phyloP scores from a whole-genome alignment of 108 stramenopile genomes.

The Epipyxis sp. region DNA sequence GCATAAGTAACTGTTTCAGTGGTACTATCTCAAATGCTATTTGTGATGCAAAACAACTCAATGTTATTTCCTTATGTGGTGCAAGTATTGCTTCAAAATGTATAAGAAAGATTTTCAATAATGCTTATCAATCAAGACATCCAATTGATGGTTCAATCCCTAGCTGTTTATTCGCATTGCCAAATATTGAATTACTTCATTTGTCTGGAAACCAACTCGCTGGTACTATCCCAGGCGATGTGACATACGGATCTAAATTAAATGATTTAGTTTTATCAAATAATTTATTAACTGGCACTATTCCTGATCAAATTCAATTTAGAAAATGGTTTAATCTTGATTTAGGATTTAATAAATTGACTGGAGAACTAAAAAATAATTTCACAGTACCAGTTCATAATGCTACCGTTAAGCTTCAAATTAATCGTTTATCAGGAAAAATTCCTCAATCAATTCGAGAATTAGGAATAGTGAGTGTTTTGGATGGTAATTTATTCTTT shows the following conservation, averaged over 20 bases:
- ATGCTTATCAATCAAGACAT: neutral
- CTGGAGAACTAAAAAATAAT: neutral
- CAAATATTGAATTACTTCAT: neutral
- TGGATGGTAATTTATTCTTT: neutral
- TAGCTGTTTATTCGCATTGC: neutral
- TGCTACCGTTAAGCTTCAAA: neutral
- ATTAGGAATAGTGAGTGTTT: neutral
- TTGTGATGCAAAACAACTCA: neutral
- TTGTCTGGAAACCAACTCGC: neutral
- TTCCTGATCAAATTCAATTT: neutral
- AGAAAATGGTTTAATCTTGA: neutral
- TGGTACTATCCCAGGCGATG: neutral
- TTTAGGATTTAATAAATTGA: neutral
- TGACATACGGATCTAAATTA: neutral
- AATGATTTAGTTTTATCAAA: neutral
- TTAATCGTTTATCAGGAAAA: conserved; percentile 16
- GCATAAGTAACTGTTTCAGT: neutral
- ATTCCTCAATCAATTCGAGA: neutral
- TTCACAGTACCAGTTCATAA: neutral
- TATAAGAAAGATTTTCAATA: neutral
- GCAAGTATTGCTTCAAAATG: neutral
- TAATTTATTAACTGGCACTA: neutral
- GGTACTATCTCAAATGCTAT: neutral
- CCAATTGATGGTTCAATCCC: neutral
- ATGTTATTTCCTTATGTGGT: neutral